Conservation (phyloP, 2,329 filamentous ascomycete species). For the Diplodia intermedia region DNA sequence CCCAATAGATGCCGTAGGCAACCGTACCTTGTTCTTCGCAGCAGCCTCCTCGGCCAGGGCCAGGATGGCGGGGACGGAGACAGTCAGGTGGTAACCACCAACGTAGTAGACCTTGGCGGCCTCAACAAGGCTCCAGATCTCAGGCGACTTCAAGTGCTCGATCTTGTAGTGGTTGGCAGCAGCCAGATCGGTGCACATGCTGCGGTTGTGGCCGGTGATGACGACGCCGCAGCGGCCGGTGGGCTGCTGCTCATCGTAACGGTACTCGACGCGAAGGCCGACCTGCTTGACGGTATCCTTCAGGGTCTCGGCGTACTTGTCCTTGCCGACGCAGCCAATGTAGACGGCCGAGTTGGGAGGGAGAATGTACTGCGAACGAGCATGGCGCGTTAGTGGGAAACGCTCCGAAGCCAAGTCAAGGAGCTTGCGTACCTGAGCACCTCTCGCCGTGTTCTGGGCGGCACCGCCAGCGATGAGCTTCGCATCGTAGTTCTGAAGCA, state of each 20-base stretch:
- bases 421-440: constrained; percentile 71
- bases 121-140: constrained; percentile 92
- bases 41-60: constrained; percentile 91
- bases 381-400: constrained; percentile 13
- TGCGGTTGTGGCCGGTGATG: constrained; percentile 95
- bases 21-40: constrained; percentile 76
- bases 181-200: constrained; percentile 91
- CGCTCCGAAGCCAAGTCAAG: constrained; percentile 15
- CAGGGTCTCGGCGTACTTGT: constrained; percentile 93
- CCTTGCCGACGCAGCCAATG: constrained; percentile 90
- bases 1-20: constrained; percentile 67
- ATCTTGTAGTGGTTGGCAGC: constrained; percentile 97
- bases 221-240: constrained; percentile 96
- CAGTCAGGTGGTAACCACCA: constrained; percentile 96
- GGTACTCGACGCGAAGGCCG: constrained; percentile 93
- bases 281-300: constrained; percentile 84
- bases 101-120: constrained; percentile 89
- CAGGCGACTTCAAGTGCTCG: constrained; percentile 86
- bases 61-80: constrained; percentile 88
- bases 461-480: constrained; percentile 96
- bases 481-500: constrained; percentile 88
- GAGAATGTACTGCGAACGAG: constrained; percentile 77
- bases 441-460: constrained; percentile 95
- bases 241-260: constrained; percentile 80
- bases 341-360: constrained; percentile 88